Base-by-base conservation (phyloP, 148 eudicot genomes). In the Fallopia convolvulus region DNA sequence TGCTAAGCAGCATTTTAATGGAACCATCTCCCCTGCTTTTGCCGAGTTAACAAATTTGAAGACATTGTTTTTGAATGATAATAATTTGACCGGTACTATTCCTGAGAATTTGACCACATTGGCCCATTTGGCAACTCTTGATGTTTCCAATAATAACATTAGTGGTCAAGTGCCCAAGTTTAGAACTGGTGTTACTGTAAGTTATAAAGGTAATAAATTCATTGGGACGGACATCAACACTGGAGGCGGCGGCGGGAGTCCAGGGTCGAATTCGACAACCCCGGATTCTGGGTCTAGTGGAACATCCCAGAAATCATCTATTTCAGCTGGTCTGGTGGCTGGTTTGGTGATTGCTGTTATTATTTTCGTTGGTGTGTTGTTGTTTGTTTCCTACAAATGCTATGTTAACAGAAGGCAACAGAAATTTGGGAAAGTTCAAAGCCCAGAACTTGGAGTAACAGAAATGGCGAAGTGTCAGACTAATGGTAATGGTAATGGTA, bases 121-220 rank as follows among this genome's bases (percentile, higher is more conserved):
- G 82, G 17, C 79, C 10, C 73, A 82, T 41, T 84, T 92, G 33
- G 78, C 78, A 39, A 49, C 70, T 65, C 76, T 92, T 40, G 87
- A 90, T 82, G 80, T 90, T 56, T 84, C 92, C 0, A 88, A 90
- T 68, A 92, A 92, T 78, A 85, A 88, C 53, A 78, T 92, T 46
- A 79, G 83, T 76, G 97, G 97, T 26, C 30, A 42, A 15, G 47
- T 86, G 2, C 97, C 97, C 3, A 41, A 1, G 30, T 90, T 92
- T 53, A 18, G 77, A 42, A 11, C 83, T 0, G 15, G 63, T 1
- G 93, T 93, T 58, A 82, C 48, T 36, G 41, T 93, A 36, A 58
- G 10, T 5, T 14, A 48, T 11, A 42, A 36, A 11, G 97, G 93
- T 26, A 92, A 92, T 79, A 50, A 74, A n/a, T 75, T 75, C 36